Base-by-base conservation (phyloP, 1,284 basidiomycete species). In the Naganishia liquefaciens region DNA sequence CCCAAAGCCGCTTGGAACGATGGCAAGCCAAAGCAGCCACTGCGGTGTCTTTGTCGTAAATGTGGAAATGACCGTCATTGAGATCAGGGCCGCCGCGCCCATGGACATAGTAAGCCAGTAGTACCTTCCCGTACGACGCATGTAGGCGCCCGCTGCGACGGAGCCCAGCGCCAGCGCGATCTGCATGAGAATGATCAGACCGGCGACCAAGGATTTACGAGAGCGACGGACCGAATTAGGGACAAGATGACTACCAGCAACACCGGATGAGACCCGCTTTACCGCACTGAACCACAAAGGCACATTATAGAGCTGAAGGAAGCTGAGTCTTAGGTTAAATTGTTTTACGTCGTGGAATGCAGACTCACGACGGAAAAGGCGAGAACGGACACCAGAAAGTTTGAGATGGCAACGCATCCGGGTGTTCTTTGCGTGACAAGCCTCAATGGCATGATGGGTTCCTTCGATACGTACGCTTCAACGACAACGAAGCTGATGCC, bases 221-320 rank as follows among this genome's bases (percentile, higher is more conserved):
- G 15, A 3, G n/a, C 68, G 51, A 70, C 85, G 76, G 77, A 93
- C 86, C 54, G 90, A 91, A 80, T 93, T 91, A 30, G 93, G 93
- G 53, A 96, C 82, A 40, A 96, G 78, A 80, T 93, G 93, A 21
- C 89, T 63, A 85, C 90, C 90, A 60, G 91, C 85, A 67, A 83
- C 81, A 39, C 87, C 84, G 19, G 92, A 84, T 15, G 86, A 85
- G 71, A 85, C 82, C 64, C 91, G 80, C 68, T 85, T 84, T 50
- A 93, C 93, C n/a, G 91, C 87, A 65, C 89, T 88, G 73, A 91
- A 94, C 80, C 90, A 93, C 76, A 93, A 77, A 21, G 91, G 91
- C 33, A 91, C 82, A 72, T 90, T 90, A 78, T 93, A 94, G 40
- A 93, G 81, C 90, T 92, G 70, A n/a, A 33, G 21, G 21, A 17